Evolutionary conservation across 2,329 filamentous ascomycete genomes (phyloP).

Genomic region (Cucurbitaria berberidis): DNA sequence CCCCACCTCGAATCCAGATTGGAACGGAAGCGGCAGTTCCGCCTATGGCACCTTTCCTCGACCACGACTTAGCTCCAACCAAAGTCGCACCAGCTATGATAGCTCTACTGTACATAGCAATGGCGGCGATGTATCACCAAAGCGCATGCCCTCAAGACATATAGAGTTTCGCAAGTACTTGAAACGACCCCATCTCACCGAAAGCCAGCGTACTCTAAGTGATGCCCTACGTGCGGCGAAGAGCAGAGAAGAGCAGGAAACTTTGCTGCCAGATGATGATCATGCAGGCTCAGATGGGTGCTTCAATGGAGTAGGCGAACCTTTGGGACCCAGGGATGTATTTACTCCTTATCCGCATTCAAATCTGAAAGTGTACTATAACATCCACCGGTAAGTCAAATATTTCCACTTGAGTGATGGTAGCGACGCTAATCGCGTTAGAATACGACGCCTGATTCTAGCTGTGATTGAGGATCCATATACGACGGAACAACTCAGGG

Average conservation of each 20-base stretch:
- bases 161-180: conserved; percentile 44
- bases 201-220: conserved; percentile 44
- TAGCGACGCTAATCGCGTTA: conserved; percentile 9
- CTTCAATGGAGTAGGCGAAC: conserved; percentile 46
- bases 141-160: conserved; percentile 30
- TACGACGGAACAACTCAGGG: conserved; percentile 76
- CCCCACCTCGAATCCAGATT: conserved; percentile 35
- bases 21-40: conserved; percentile 26
- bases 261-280: conserved; percentile 53
- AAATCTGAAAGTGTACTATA: conserved; percentile 75
- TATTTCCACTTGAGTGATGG: background rate
- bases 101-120: conserved; percentile 28
- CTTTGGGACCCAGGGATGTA: conserved; percentile 46
- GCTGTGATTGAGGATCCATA: conserved; percentile 66
- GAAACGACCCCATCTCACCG: conserved; percentile 39
- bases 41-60: conserved; percentile 34
- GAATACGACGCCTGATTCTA: conserved; percentile 54
- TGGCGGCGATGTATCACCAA: conserved; percentile 30
- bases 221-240: conserved; percentile 49
- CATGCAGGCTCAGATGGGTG: conserved; percentile 55
- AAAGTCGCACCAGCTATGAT: conserved; percentile 24
- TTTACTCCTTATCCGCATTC: conserved; percentile 62
- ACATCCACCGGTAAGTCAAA: conserved; percentile 66
- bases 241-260: conserved; percentile 57
- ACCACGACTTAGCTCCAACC: conserved; percentile 20